Percentiles rank a stretch among this genome's conserved stretches.
phyloP scores from a whole-genome alignment of 2,329 filamentous ascomycete species.

The Hymenoscyphus scutula region DNA sequence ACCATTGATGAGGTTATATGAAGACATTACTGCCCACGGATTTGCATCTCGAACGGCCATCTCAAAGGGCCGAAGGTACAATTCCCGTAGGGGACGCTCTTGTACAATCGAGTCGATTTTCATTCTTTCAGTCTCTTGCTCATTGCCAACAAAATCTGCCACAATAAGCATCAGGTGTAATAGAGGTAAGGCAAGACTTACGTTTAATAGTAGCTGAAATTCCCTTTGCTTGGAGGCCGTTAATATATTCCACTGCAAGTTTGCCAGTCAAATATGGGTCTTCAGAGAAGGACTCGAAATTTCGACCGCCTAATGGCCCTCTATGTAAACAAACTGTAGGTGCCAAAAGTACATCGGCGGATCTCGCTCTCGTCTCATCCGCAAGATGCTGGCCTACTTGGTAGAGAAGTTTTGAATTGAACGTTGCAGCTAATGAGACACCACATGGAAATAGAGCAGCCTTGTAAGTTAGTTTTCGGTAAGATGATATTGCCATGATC shows the following conservation, averaged over 20 bases:
- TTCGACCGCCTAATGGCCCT: constrained; percentile 77
- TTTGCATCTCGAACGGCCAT: constrained; percentile 68
- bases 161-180: constrained; percentile 15
- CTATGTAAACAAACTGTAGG: constrained; percentile 81
- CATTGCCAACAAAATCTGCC: constrained; percentile 66
- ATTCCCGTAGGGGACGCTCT: constrained; percentile 64
- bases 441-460: constrained; percentile 79
- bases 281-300: constrained; percentile 85
- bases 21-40: constrained; percentile 68
- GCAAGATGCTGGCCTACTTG: constrained; percentile 70
- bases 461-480: constrained; percentile 37
- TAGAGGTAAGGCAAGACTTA: constrained; percentile 34
- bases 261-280: constrained; percentile 76
- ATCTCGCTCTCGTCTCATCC: constrained; percentile 69
- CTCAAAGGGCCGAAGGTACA: constrained; percentile 74
- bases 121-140: constrained; percentile 67
- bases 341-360: constrained; percentile 70
- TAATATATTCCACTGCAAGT: constrained; percentile 69
- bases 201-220: constrained; percentile 79
- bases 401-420: constrained; percentile 69
- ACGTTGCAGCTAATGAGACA: constrained; percentile 74
- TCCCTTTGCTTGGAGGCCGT: constrained; percentile 69
- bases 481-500: background rate
- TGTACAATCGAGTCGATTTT: constrained; percentile 63
- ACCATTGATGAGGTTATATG: constrained; percentile 67